phyloP scores from a whole-genome alignment of 2,329 filamentous ascomycete genomes.

The Fusarium coicis region DNA sequence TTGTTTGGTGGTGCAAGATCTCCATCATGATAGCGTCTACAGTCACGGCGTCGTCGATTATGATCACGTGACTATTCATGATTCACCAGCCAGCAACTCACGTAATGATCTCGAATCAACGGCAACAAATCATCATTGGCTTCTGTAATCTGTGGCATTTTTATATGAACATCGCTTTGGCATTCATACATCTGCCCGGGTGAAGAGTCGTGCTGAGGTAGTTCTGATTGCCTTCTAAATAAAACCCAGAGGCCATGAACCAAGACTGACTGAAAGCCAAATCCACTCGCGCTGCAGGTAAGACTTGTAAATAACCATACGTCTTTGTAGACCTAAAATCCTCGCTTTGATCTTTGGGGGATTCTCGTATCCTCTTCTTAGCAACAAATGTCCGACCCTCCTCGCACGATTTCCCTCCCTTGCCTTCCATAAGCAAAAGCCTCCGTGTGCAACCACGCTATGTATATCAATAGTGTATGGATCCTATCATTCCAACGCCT shows the following conservation, averaged over 20 bases:
- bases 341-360: background rate
- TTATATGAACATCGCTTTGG: background rate
- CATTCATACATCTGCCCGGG: background rate
- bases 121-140: background rate
- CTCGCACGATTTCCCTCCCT: background rate
- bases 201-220: background rate
- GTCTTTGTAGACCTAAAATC: background rate
- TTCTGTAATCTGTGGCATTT: background rate
- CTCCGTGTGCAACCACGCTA: constrained; percentile 16
- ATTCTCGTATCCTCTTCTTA: background rate
- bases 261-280: background rate
- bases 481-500: constrained; percentile 37
- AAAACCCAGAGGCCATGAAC: background rate
- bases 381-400: background rate
- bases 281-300: background rate
- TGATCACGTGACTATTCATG: constrained; percentile 28
- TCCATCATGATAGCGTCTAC: constrained; percentile 35
- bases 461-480: constrained; percentile 31
- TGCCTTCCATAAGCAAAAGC: constrained; percentile 9
- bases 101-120: background rate
- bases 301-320: background rate
- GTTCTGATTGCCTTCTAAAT: background rate
- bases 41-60: background rate
- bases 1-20: constrained; percentile 29
- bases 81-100: background rate